Percentiles rank a stretch among this genome's conserved stretches.
Evolutionary conservation across 257 asterid species (phyloP).

Genomic region (Solanum okadae): DNA sequence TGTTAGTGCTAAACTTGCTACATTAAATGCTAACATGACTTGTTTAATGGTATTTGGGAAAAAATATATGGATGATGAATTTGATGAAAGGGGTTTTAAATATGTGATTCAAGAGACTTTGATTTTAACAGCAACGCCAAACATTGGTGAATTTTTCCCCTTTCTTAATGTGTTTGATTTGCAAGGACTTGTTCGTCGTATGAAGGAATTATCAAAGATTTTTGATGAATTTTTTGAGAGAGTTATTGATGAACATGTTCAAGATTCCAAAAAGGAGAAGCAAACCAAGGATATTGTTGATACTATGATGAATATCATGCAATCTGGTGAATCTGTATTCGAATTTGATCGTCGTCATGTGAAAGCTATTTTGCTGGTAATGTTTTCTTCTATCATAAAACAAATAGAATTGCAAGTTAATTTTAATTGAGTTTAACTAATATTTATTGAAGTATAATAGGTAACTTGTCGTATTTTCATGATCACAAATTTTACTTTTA

Average conservation of each 20-base stretch:
- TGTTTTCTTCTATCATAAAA: neutral
- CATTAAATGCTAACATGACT: neutral
- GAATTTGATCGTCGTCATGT: slow-evolving; percentile 3
- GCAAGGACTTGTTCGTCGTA: neutral
- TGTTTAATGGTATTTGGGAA: neutral
- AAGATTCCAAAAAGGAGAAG: neutral
- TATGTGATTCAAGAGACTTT: neutral
- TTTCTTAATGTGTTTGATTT: slow-evolving; percentile 6
- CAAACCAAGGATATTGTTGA: slow-evolving; percentile 1
- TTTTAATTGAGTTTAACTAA: neutral
- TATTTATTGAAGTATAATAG: neutral
- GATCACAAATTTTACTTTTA: neutral
- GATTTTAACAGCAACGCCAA: neutral
- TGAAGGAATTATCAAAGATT: neutral
- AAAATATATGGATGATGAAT: slow-evolving; percentile 3
- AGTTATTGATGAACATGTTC: neutral
- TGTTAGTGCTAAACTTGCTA: neutral
- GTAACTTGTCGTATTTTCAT: neutral
- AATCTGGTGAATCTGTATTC: slow-evolving; percentile 5
- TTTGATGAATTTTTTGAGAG: neutral
- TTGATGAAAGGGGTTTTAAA: neutral
- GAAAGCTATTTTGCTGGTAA: slow-evolving; percentile 2
- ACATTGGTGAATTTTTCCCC: slow-evolving; percentile 9
- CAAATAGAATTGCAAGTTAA: neutral
- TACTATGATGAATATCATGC: neutral